phyloP scores from a whole-genome alignment of 352 stramenopile species.

The Aphanomyces stellatus region DNA sequence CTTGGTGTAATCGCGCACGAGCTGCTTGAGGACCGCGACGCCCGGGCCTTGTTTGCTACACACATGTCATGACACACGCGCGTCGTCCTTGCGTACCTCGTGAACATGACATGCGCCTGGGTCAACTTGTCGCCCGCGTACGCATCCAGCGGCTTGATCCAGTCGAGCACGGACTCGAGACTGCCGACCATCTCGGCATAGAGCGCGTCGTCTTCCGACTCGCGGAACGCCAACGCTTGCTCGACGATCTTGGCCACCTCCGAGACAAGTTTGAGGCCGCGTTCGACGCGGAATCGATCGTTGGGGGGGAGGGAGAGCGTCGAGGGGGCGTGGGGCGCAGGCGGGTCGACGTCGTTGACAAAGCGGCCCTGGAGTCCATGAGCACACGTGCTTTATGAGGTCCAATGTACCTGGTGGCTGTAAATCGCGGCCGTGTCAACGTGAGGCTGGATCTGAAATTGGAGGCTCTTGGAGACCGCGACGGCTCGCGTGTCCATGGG shows the following conservation, averaged over 20 bases:
- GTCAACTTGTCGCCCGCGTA: constrained; percentile 64
- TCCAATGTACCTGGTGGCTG: background rate
- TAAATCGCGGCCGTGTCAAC: constrained; percentile 4
- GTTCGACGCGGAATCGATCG: background rate
- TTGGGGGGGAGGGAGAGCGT: constrained; percentile 6
- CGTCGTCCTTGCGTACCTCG: constrained; percentile 21
- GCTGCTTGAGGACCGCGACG: constrained; percentile 51
- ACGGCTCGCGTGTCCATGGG: constrained; percentile 45
- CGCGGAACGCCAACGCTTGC: constrained; percentile 2
- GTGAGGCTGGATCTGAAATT: constrained; percentile 44
- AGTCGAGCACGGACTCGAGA: constrained; percentile 52
- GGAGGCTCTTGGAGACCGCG: constrained; percentile 40
- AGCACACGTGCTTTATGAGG: no score
- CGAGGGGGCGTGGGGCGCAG: background rate
- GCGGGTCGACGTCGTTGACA: background rate
- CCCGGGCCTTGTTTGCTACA: constrained; percentile 32
- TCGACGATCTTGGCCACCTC: background rate
- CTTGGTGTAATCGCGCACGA: constrained; percentile 77
- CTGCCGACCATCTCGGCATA: constrained; percentile 34
- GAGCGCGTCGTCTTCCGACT: constrained; percentile 19
- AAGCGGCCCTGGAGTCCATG: background rate
- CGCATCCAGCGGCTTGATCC: constrained; percentile 55
- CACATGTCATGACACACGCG: no score
- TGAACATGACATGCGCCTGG: constrained; percentile 47
- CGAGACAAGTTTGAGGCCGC: background rate